Percentiles rank a stretch among this genome's conserved stretches.
Conservation (phyloP, 192 early-diverging fungal genomes). For the Backusella australiensis region DNA sequence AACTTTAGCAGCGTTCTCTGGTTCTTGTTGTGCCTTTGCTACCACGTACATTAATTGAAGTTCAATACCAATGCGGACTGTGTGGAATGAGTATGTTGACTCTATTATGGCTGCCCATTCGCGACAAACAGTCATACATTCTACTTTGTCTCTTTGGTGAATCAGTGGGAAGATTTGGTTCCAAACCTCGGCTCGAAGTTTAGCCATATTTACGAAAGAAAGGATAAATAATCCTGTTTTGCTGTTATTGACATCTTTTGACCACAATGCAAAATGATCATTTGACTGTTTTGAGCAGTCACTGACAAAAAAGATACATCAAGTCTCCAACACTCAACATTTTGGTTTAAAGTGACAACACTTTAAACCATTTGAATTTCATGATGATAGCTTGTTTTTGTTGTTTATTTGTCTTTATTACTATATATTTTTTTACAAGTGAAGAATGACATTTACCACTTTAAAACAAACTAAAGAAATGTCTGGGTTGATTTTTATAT, state of each 20-base stretch:
- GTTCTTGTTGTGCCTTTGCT: too few species aligned
- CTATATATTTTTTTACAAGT: background rate
- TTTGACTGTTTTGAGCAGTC: too few species aligned
- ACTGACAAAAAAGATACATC: too few species aligned
- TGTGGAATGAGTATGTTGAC: background rate
- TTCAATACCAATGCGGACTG: too few species aligned
- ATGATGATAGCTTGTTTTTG: background rate
- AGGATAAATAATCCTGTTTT: too few species aligned
- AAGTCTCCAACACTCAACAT: too few species aligned
- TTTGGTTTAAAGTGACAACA: too few species aligned
- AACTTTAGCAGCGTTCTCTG: too few species aligned
- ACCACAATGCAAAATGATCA: too few species aligned
- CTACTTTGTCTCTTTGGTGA: background rate
- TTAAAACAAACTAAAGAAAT: background rate
- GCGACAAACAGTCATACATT: background rate
- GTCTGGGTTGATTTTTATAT: background rate
- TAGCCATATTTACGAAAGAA: background rate
- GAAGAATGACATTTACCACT: background rate
- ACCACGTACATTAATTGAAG: too few species aligned
- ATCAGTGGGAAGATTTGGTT: background rate
- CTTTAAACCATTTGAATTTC: too few species aligned
- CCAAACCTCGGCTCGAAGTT: background rate
- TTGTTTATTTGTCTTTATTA: background rate
- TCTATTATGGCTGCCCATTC: background rate
- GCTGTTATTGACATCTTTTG: too few species aligned